Evolutionary conservation across 2,329 filamentous ascomycete genomes (phyloP), one percentile per base, ranked within the genome.

Genomic region (Chaetomiaceae sp.): DNA sequence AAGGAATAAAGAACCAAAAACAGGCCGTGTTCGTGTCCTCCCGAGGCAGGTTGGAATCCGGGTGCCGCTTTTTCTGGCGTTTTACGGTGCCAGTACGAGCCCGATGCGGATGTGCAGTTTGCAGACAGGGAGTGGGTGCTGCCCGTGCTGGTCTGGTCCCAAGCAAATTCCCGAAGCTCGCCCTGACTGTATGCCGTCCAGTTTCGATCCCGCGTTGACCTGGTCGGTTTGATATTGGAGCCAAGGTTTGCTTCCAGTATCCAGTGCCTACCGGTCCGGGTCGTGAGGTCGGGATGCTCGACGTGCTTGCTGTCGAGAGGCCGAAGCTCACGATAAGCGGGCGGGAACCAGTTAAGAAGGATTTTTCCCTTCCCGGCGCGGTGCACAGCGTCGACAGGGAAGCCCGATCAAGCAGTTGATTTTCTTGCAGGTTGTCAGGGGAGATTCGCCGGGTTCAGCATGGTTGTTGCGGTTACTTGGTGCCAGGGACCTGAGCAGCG

Each of bases 361-460:
- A 58, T 55, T 61, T 61, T 60, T 53, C 42, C 53, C 51, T 55
- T 51, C 43, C 51, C 50, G 42, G 44, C 41, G 37, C 41, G 39
- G 41, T 56, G 55, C 50, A 54, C 48, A 40, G 41, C 52, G 37
- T 55, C 51, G 53, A 58, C 58, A 61, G 58, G 58, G 59, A 58
- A 61, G 55, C 56, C 58, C 50, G 44, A 58, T 55, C 56, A 50
- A 58, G 55, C 54, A 54, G 47, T 57, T 52, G 55, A 45, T 53
- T 56, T 57, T 56, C 57, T 57, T 43, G 21, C 55, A 44, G 57
- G 60, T 62, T 62, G 60, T 60, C 60, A 61, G 58, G 60, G 60
- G 60, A 55, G 60, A 62, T 60, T 56, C 25, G 50, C 55, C 44
- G 50, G 51, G 44, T 25, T 34, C 16, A 17, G 41, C 50, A 34